Percentiles rank a stretch among this genome's conserved stretches.
phyloP scores from a whole-genome alignment of 2,329 filamentous ascomycete species.

The Aspergillus sp. region DNA sequence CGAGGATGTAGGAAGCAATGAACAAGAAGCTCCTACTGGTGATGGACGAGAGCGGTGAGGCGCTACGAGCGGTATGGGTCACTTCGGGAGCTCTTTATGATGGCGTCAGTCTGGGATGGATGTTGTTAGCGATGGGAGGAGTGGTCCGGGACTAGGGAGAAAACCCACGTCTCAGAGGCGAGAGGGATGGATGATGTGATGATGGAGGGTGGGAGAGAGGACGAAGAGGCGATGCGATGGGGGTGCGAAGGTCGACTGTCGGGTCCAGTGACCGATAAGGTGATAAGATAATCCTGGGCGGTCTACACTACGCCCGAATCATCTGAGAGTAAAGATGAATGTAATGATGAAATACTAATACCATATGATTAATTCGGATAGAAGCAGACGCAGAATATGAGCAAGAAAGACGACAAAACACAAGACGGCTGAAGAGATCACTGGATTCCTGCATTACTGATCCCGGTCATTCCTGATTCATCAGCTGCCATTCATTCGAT shows the following conservation, averaged over 20 bases:
- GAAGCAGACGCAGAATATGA: slow-evolving; percentile 23
- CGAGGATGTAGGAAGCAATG: not conserved
- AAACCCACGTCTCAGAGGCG: not conserved
- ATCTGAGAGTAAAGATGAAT: no score
- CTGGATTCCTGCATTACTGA: not conserved
- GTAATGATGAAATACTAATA: no score
- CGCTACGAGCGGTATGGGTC: slow-evolving; percentile 4
- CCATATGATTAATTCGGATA: slow-evolving; percentile 19
- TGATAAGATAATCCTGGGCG: no score
- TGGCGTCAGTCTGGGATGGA: not conserved
- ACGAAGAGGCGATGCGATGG: slow-evolving; percentile 8
- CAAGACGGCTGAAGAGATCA: no score
- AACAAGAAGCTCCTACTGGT: not conserved
- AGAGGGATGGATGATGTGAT: slow-evolving; percentile 29
- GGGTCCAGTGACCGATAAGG: slow-evolving; percentile 24
- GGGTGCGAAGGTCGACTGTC: slow-evolving; percentile 14
- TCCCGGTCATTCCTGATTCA: not conserved
- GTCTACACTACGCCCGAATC: no score
- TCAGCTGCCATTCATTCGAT: not conserved
- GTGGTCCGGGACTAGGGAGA: not conserved
- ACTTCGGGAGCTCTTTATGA: not conserved
- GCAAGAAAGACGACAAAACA: slow-evolving; percentile 28
- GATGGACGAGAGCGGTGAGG: slow-evolving; percentile 19
- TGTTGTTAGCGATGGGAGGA: not conserved
- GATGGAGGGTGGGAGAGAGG: not conserved